Percentiles rank a stretch among this genome's conserved stretches.
Evolutionary conservation across 2,329 filamentous ascomycete species (phyloP).

Genomic region (Paecilomyces fulvus): DNA sequence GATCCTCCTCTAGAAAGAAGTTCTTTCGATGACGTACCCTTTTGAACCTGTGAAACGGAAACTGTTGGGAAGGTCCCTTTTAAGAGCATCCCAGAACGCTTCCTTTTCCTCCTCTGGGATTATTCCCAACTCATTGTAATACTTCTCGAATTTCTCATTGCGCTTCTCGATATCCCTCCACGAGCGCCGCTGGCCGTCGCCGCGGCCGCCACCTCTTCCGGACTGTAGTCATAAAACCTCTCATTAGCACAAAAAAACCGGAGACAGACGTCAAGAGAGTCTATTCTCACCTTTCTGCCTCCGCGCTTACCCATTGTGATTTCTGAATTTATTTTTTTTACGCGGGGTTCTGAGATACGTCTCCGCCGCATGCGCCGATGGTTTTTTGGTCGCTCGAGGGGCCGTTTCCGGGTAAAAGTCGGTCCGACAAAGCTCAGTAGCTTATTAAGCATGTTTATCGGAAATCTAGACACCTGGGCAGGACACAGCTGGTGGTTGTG

Average conservation of each 20-base stretch:
- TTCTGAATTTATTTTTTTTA: neutral
- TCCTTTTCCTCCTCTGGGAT: conserved; percentile 69
- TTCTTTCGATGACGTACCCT: conserved; percentile 48
- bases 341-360: neutral
- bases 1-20: neutral
- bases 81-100: conserved; percentile 75
- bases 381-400: conserved; percentile 1
- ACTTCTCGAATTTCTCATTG: conserved; percentile 78
- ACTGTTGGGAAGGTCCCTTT: conserved; percentile 85
- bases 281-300: conserved; percentile 5
- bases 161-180: conserved; percentile 62
- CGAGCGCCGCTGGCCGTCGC: conserved; percentile 33
- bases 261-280: neutral
- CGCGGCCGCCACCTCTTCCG: conserved; percentile 32
- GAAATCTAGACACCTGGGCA: too few species aligned
- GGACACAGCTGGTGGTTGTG: too few species aligned
- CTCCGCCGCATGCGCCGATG: conserved; percentile 1
- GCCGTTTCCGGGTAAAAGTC: neutral
- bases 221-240: neutral
- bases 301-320: conserved; percentile 6
- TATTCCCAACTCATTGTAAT: conserved; percentile 71
- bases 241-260: neutral
- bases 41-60: conserved; percentile 96
- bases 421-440: neutral
- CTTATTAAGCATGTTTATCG: too few species aligned